Evolutionary conservation across 169 alveolate species (phyloP), one percentile per base, ranked within the genome.

Genomic region (Eimeria falciformis): DNA sequence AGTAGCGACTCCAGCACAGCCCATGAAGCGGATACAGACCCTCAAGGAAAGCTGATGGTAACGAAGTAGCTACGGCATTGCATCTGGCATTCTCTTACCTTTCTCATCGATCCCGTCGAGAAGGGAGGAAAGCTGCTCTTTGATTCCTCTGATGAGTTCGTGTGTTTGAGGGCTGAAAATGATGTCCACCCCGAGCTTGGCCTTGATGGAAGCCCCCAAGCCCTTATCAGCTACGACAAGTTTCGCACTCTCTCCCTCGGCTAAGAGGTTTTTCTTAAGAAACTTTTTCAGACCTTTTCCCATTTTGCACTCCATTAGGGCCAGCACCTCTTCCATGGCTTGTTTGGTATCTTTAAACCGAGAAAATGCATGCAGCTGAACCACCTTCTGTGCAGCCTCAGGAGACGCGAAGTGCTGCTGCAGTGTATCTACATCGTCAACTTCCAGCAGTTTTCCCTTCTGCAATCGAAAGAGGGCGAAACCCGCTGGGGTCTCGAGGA

Each of bases 401-500:
- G 87, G 29, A 21, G 94, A 40, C 5, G 81, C 21, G 33, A 65
- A 79, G 47, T 33, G 18, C 37, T 56, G 56, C 23, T 53, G 6
- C 46, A 90, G 27, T n/a, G 23, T 85, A 71, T 82, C 87, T 53
- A 68, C 95, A 45, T 75, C 90, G 47, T 91, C 93, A 47, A 93
- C 91, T 71, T 95, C 84, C 89, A 91, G 56, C 87, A 94, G 91
- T 82, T 97, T 98, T 71, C 96, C 97, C 93, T 98, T 97, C 86
- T 97, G 94, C 43, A 99, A 97, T 94, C 97, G 96, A 95, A 99
- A 99, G 46, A 99, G 97, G 83, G 99, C 99, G 95, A 98, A 98
- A 53, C 99, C 99, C 29, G 99, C 99, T 23, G 99, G 98, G 27
- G 99, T 99, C 95, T 99, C 99, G 82, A 98, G 96, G 37, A 99